Evolutionary conservation across 352 stramenopile genomes (phyloP).

Genomic region (Peronospora destructor): DNA sequence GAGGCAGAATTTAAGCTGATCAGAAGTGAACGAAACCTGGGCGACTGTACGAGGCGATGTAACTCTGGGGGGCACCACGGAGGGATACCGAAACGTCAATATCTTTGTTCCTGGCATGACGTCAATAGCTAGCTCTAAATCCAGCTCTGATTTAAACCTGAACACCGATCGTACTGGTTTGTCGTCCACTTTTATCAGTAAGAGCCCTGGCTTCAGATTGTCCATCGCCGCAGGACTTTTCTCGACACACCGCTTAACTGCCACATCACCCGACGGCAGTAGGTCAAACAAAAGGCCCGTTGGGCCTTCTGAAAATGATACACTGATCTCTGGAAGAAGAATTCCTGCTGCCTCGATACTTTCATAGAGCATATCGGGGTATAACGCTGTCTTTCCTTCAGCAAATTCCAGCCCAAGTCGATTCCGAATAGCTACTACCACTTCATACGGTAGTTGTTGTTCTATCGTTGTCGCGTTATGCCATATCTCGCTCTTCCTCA

Average conservation of each 20-base stretch:
- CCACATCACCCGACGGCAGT: conserved; percentile 32
- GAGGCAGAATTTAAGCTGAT: conserved; percentile 61
- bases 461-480: conserved; percentile 47
- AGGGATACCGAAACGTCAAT: conserved; percentile 75
- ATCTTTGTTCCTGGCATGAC: conserved; percentile 41
- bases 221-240: conserved; percentile 60
- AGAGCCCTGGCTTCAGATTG: conserved; percentile 58
- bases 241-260: conserved; percentile 35
- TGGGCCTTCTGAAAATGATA: conserved; percentile 53
- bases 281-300: conserved; percentile 61
- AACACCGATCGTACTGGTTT: conserved; percentile 44
- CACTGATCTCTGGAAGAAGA: conserved; percentile 75
- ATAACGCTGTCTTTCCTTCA: conserved; percentile 31
- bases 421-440: conserved; percentile 76
- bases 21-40: conserved; percentile 41
- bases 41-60: conserved; percentile 50
- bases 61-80: conserved; percentile 44
- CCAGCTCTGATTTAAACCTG: conserved; percentile 40
- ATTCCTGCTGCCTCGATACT: conserved; percentile 71
- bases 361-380: conserved; percentile 51
- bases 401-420: conserved; percentile 45
- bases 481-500: conserved; percentile 66
- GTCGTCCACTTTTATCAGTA: conserved; percentile 70
- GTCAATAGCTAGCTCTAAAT: conserved; percentile 55
- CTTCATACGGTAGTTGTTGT: conserved; percentile 61